Evolutionary conservation across 2,329 filamentous ascomycete genomes (phyloP), one percentile per base, ranked within the genome.

Genomic region (Pestalotiopsis sp.): DNA sequence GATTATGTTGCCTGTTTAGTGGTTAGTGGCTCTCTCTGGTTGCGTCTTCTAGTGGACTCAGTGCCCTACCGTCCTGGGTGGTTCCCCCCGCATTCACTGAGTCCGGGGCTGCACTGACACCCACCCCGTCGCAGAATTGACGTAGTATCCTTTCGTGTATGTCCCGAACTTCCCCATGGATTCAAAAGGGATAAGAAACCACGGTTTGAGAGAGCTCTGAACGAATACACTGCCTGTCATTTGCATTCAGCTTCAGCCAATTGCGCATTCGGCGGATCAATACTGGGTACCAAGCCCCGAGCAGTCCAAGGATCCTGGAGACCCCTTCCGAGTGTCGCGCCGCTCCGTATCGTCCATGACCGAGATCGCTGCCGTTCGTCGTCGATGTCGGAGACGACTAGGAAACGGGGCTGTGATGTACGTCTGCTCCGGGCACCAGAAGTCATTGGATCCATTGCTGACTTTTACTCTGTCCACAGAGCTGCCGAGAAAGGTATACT

Each of bases 321-420:
- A 7, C 45, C 9, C 20, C 7, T 9, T 17, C 45, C 45, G 14
- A n/a, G n/a, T n/a, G 13, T 52, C n/a, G 45, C 17, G 45, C 45
- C n/a, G 17, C 17, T 52, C 45, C 45, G 45, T 52, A 14, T 52
- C 45, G 45, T n/a, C 45, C 45, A 52, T 52, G 45, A 52, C 45
- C 59, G 31, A 61, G 27, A 61, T 41, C 59, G 25, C 27, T n/a
- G 59, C 36, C 59, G 17, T 20, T 61, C 20, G 59, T 61, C 59
- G 36, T 38, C 36, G 59, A 61, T 61, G 59, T n/a, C 59, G 31
- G 59, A 61, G 59, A 20, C 59, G 36, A 38, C 59, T 11, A 61
- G 59, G 27, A 61, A 61, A 61, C 59, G 59, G 59, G 59, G 59
- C 13, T 61, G 59, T 36, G 59, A 61, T 36, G 59, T 61, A 61